phyloP scores from a whole-genome alignment of 345 rosid genomes.

The Ceriops zippeliana region DNA sequence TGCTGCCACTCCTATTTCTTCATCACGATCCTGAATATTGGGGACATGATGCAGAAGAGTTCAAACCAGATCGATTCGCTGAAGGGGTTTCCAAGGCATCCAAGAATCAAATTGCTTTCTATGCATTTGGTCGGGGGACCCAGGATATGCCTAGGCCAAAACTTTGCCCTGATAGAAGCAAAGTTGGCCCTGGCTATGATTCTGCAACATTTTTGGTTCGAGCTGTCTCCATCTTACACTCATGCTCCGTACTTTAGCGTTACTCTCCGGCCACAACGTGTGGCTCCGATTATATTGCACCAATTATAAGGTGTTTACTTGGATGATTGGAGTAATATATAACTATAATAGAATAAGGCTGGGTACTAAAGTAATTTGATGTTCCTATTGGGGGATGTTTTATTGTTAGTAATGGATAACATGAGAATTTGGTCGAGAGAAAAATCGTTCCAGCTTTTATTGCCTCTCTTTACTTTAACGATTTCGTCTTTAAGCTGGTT shows the following conservation, averaged over 20 bases:
- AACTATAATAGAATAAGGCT: no score
- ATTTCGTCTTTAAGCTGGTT: no score
- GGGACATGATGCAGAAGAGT: slow-evolving; percentile 10
- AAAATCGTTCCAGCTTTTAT: no score
- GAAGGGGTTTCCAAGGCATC: slow-evolving; percentile 11
- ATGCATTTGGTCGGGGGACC: no score
- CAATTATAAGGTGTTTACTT: background rate
- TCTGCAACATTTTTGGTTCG: slow-evolving; percentile 2
- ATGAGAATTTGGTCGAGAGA: no score
- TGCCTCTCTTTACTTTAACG: no score
- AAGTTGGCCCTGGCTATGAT: slow-evolving; percentile 10
- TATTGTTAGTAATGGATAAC: no score
- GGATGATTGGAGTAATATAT: no score
- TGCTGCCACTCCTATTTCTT: background rate
- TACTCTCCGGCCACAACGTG: slow-evolving; percentile 6
- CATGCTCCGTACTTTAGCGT: background rate
- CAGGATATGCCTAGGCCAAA: background rate
- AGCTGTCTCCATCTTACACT: slow-evolving; percentile 1
- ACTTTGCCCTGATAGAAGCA: slow-evolving; percentile 11
- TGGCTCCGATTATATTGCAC: background rate
- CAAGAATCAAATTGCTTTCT: background rate
- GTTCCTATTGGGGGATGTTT: no score
- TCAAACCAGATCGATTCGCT: slow-evolving; percentile 8
- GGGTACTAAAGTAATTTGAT: no score
- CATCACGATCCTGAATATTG: slow-evolving; percentile 8